Evolutionary conservation across 116 monocot species (phyloP), one percentile per base, ranked within the genome.

Genomic region (Dioscorea cayenensis): DNA sequence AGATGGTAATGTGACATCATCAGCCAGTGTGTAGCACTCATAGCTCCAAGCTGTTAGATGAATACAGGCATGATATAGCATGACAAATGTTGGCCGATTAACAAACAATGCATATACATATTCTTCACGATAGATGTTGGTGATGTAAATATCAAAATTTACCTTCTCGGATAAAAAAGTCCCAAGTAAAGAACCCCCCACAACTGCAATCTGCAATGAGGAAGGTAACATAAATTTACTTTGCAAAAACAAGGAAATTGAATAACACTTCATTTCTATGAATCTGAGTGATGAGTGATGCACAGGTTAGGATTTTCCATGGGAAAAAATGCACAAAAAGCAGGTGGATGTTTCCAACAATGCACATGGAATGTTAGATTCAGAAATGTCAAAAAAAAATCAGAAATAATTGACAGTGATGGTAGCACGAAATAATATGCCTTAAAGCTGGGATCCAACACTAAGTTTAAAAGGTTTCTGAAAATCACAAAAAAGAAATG

Each of bases 151-250:
- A 66, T 32, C 58, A 75, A 37, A 25, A 51, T 21, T 67, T 73
- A 92, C 95, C 85, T 95, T 95, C 69, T 95, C 95, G 51, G 95
- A 95, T 28, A 95, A 65, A 86, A 84, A 79, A 67, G 85, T 82
- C 38, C 92, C 92, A 20, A 95, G 76, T 20, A 95, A 87, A 63
- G 95, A 95, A 60, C 95, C 95, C 20, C 95, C 95, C n/a, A 95
- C 71, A 65, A 92, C 92, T 66, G 95, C 92, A 76, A 95, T 76
- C 95, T 92, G 85, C 71, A 80, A 73, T 55, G 7, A 51, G 60
- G 14, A 25, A 67, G 20, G 43, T 11, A 43, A 65, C 38, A 77
- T 71, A 10, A 71, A 52, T 51, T 18, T 49, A 70, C 55, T n/a
- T 18, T n/a, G n/a, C 16, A 16, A 55, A 14, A 5, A 18, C 0